A percentile compares a stretch with the other conserved stretches of the same genome.
These are phyloP conservation scores for Cyberlindnera euphorbiiphila DNA, from an alignment of 805 yeast species.

Conservation along the genomic window DNA sequence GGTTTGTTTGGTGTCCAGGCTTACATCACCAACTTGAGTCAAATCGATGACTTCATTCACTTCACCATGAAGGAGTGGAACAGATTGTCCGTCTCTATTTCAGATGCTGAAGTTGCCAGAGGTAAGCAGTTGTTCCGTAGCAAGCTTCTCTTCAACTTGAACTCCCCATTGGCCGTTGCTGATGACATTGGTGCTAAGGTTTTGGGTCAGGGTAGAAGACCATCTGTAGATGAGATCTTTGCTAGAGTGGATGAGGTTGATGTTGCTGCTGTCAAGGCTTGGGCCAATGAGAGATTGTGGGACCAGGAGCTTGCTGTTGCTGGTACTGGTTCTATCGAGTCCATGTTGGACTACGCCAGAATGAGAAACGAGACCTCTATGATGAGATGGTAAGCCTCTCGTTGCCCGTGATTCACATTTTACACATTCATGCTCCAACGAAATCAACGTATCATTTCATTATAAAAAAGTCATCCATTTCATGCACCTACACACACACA, in stretches of 20 bases:
- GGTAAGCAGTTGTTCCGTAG: constrained; percentile 72
- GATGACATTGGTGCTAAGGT: constrained; percentile 56
- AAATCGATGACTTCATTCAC: constrained; percentile 74
- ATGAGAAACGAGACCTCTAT: constrained; percentile 84
- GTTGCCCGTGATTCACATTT: constrained; percentile 1
- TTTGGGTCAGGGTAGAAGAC: constrained; percentile 58
- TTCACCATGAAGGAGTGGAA: constrained; percentile 85
- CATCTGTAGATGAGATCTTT: constrained; percentile 55
- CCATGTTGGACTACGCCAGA: constrained; percentile 78
- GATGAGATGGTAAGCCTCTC: constrained; percentile 63
- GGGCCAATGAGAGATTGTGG: constrained; percentile 78
- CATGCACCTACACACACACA: constrained; percentile 1
- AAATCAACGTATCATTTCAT: not conserved
- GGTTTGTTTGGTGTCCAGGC: constrained; percentile 84
- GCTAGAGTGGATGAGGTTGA: constrained; percentile 61
- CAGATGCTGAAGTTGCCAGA: constrained; percentile 74
- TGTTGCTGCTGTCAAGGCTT: constrained; percentile 54
- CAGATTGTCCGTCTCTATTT: constrained; percentile 70
- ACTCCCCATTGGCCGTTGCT: constrained; percentile 48
- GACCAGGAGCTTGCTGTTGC: constrained; percentile 82
- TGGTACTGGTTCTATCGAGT: constrained; percentile 86
- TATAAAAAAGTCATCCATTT: not conserved
- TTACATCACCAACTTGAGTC: constrained; percentile 52
- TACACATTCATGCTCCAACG: not conserved
- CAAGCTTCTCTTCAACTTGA: constrained; percentile 47